Percentiles rank a stretch among this genome's conserved stretches.
Evolutionary conservation across 306 rosid species (phyloP).

Genomic region (Gynostemma pentaphyllum): DNA sequence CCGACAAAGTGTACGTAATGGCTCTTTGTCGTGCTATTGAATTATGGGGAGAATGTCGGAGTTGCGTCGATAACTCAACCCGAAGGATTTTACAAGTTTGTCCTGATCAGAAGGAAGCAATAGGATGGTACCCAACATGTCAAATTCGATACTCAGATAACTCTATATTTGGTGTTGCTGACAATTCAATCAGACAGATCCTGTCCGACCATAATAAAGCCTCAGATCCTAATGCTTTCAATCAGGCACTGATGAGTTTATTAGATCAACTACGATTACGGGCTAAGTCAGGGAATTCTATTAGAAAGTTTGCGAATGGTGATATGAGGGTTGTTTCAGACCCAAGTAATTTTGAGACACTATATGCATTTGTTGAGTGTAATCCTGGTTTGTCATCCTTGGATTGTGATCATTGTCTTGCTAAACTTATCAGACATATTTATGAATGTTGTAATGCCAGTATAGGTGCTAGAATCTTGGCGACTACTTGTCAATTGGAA

Average conservation of each 20-base stretch:
- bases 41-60: background rate
- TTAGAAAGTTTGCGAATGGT: background rate
- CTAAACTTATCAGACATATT: background rate
- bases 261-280: background rate
- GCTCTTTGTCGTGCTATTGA: constrained; percentile 12
- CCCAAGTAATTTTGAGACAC: background rate
- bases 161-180: background rate
- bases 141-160: background rate
- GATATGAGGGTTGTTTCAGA: background rate
- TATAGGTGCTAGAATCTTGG: background rate
- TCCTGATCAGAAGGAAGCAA: background rate
- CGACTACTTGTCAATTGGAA: background rate
- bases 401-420: background rate
- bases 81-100: background rate
- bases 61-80: constrained; percentile 8
- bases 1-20: background rate
- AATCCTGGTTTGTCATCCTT: background rate
- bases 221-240: background rate
- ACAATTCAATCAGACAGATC: background rate
- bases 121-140: background rate
- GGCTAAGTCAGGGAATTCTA: background rate
- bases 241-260: background rate
- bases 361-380: background rate
- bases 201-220: background rate
- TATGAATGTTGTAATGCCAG: background rate